Evolutionary conservation across 2,329 filamentous ascomycete genomes (phyloP), one percentile per base, ranked within the genome.

Genomic region (Mycosphaerella arachidis): DNA sequence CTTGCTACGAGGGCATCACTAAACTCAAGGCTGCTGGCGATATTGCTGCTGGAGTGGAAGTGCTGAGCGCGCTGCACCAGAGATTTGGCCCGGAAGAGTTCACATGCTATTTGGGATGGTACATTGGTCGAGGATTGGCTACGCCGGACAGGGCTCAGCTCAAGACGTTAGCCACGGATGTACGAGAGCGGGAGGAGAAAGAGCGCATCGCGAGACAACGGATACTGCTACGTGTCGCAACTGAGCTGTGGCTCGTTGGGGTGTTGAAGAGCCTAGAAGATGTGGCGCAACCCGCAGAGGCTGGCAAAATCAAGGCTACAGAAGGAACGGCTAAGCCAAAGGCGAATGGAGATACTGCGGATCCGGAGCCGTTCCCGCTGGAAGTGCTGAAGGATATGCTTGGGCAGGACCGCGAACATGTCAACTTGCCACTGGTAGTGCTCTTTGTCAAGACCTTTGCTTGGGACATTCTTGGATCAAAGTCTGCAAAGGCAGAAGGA

Each of bases 311-410:
- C 56, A 86, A 85, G 66, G 70, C 76, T 16, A 72, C 76, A 1
- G 82, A 85, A 63, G 79, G 79, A 2, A 79, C 84, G 45, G 79
- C 83, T 37, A 96, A 92, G 74, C 77, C 81, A 6, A 84, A 80
- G 79, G 63, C 89, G 81, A 79, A 80, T 78, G 67, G 80, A 55
- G 84, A 86, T 60, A 85, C 86, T 30, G 85, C 83, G 45, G 86
- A 89, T 61, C 84, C 91, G 1, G 94, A 99, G 65, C 94, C 94
- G 0, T 97, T 99, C 67, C 95, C 95, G 3, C 81, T 99, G 20
- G 94, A 99, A 74, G 93, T 97, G n/a, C 79, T 99, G 45, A 99
- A 99, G 77, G 95, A 99, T 72, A 84, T 99, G 65, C 83, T 99
- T 16, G 92, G 92, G 7, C 88, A 97, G 72, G 94, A 99, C 73